Evolutionary conservation across 1,139 yeast genomes (phyloP), one percentile per base, ranked within the genome.

Genomic region (Suhomyces bolitotheri): DNA sequence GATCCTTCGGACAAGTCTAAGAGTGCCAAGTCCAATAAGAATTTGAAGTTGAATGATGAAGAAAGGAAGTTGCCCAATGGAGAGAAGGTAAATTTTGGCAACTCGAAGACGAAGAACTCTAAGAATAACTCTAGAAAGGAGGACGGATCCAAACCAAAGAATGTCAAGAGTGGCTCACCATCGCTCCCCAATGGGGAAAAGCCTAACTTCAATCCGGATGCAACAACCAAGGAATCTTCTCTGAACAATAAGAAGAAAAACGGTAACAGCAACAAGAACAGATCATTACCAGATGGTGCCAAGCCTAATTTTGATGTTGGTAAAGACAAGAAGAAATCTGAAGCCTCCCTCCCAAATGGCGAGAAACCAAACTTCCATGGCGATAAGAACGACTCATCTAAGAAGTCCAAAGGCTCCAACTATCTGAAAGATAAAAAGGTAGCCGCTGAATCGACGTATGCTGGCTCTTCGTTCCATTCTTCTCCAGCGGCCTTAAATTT

Each of bases 401-500:
- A 48, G 37, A 46, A 42, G 45, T 39, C 47, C 11, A 44, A 39
- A 29, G 32, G 28, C 11, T 17, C 33, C 10, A 23, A 13, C 16
- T 17, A 16, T 6, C 5, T 19, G 6, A 47, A 44, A 32, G 46
- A 48, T 24, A 49, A 46, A 44, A 54, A 54, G 36, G 28, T 33
- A 39, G 41, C 33, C 17, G 24, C 37, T 1, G 69, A 56, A 47
- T 67, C 64, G 23, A 64, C 64, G 22, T 76, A 75, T 54, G 82
- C 82, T 34, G 82, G 82, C 12, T 71, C 80, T 26, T 72, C 80
- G 25, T 76, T 76, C 50, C 78, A 73, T 53, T 71, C 77, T 15
- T 73, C 80, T 13, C 82, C 82, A 1, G 76, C 76, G 27, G 80
- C 81, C 4, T 58, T 75, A 44, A 71, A 74, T 24, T 64, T 76